Evolutionary conservation across 768 basidiomycete genomes (phyloP).

Genomic region (Pleurotus pulmonarius): DNA sequence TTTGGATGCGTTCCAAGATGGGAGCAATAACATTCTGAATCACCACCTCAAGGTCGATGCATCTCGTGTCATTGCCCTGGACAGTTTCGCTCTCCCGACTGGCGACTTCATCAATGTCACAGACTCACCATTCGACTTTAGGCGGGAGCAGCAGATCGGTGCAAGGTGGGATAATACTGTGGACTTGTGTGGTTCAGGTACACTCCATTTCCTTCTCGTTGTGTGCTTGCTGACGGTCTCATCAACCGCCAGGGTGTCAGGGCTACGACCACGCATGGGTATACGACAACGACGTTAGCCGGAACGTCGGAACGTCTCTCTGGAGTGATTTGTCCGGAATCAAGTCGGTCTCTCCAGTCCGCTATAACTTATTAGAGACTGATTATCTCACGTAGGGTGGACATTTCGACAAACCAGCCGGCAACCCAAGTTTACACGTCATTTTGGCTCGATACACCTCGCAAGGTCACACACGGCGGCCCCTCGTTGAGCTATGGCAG

Average conservation of each 20-base stretch:
- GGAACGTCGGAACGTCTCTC: slow-evolving; percentile 30
- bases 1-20: slow-evolving; percentile 47
- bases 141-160: slow-evolving; percentile 25
- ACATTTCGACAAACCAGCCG: slow-evolving; percentile 47
- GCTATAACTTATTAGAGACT: background rate
- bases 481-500: slow-evolving; percentile 34
- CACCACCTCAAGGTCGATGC: slow-evolving; percentile 27
- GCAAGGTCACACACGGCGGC: slow-evolving; percentile 48
- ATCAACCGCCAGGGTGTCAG: slow-evolving; percentile 30
- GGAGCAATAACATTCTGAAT: slow-evolving; percentile 27
- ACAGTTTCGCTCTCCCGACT: slow-evolving; percentile 35
- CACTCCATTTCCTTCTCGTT: slow-evolving; percentile 1
- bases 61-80: slow-evolving; percentile 33
- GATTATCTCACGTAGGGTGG: slow-evolving; percentile 28
- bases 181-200: slow-evolving; percentile 24
- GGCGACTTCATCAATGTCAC: slow-evolving; percentile 28
- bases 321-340: slow-evolving; percentile 50
- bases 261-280: slow-evolving; percentile 52
- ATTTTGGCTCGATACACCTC: slow-evolving; percentile 39
- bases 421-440: slow-evolving; percentile 48
- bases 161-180: slow-evolving; percentile 29
- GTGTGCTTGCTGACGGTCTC: background rate
- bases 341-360: slow-evolving; percentile 23
- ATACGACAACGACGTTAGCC: slow-evolving; percentile 32
- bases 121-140: slow-evolving; percentile 42